A percentile compares a stretch with the other conserved stretches of the same genome.
These are phyloP conservation scores for Helicocarpus griseus DNA, from an alignment of 2,329 filamentous ascomycete species.

Conservation along the genomic window DNA sequence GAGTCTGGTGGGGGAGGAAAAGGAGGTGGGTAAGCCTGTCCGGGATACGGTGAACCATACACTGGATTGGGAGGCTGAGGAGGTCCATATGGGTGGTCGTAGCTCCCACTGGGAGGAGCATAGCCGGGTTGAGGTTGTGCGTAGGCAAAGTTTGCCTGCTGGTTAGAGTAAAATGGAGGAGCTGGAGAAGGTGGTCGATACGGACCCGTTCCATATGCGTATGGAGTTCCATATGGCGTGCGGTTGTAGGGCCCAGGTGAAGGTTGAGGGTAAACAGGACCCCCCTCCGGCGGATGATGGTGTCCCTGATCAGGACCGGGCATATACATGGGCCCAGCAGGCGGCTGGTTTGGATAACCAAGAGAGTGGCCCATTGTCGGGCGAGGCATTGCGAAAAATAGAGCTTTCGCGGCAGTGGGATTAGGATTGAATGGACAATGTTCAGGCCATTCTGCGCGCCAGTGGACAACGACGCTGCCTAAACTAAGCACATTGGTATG, in stretches of 20 bases:
- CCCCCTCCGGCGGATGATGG: constrained; percentile 8
- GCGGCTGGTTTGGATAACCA: constrained; percentile 12
- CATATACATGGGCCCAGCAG: constrained; percentile 11
- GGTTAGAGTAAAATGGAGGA: constrained; percentile 16
- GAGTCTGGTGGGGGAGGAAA: constrained; percentile 13
- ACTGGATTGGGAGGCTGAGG: constrained; percentile 13
- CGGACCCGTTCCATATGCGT: constrained; percentile 19
- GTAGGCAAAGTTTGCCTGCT: constrained; percentile 15
- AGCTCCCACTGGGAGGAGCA: constrained; percentile 11
- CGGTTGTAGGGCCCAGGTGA: constrained; percentile 22
- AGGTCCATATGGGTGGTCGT: constrained; percentile 14
- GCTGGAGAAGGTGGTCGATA: constrained; percentile 25
- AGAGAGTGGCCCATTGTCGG: constrained; percentile 14
- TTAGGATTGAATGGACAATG: constrained; percentile 61
- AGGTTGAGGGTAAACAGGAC: constrained; percentile 11
- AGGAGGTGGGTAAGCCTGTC: constrained; percentile 15
- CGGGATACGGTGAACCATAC: constrained; percentile 17
- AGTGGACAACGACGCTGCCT: constrained; percentile 65
- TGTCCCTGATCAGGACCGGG: constrained; percentile 11
- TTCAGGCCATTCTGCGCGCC: constrained; percentile 73
- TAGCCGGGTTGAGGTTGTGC: constrained; percentile 15
- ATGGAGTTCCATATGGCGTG: constrained; percentile 24
- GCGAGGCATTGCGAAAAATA: constrained; percentile 26
- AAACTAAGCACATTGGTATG: constrained; percentile 61
- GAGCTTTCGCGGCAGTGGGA: constrained; percentile 37